Base-by-base conservation (phyloP, 345 rosid species). In the Gossypium longicalyx region DNA sequence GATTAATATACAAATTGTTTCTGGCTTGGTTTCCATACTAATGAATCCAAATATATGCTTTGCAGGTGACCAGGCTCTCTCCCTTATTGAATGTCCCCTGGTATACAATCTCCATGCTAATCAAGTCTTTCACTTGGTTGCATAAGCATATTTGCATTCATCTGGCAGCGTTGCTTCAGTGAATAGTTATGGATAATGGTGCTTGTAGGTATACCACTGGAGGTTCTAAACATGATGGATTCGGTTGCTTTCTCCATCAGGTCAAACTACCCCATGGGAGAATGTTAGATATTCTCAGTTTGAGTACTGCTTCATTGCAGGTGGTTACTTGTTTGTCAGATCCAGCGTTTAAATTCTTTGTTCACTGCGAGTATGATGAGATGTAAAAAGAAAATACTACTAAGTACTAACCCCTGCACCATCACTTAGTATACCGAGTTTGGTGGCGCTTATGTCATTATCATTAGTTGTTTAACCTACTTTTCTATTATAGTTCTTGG, bases 1-100 rank as follows among this genome's bases (percentile, higher is more conserved):
- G 27, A 41, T 64, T 65, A 43, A 41, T 65, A 43, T 65, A 43
- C 52, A 41, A 65, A 19, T 65, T 43, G 9, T 19, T 16, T 44
- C 29, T 19, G 3, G 52, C 70, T 48, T 57, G 53, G 38, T 56
- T 25, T 60, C 71, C 43, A 15, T 68, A 3, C 7, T 67, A 71
- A 75, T 77, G 65, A 73, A 71, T 51, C 72, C 65, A 52, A 34
- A 59, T 70, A 16, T 74, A 47, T 78, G 57, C 81, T 85, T 84
- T 77, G 82, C 88, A 93, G 97, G 93, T 85, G 67, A 87, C 83
- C 70, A 47, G 80, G 76, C 63, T 83, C 34, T 85, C 81, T 25
- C 71, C 78, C 0, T 77, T 80, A 49, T 73, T 80, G 80, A 83
- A 79, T 67, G 59, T 91, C 80, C 90, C 94, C 72, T 89, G 97